Evolutionary conservation across 495 filamentous ascomycete genomes (phyloP), one percentile per base, ranked within the genome.

Genomic region (Letharia columbiana): DNA sequence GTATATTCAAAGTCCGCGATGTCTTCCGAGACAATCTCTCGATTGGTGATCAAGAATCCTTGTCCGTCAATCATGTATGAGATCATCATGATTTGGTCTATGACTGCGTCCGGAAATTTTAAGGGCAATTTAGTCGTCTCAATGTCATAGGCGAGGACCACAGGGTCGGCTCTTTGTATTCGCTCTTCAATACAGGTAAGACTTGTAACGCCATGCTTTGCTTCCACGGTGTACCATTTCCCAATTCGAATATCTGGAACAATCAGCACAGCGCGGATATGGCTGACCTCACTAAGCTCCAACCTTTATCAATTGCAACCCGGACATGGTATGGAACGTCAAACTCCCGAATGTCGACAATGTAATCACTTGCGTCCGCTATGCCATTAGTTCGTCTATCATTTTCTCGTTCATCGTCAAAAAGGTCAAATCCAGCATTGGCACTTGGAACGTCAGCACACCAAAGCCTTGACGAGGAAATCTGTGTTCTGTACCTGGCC

Each of bases 11-110:
- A 99, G 75, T 99, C 95, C 56, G 88, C 80, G 69, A 99, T 99
- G 73, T 99, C 92, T 74, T 98, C 92, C 0, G 95, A 96, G 15
- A 99, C 91, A 65, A 99, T 95, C 75, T 98, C 93, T 68, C 95
- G 85, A 74, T 99, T 99, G 9, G 95, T 99, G 73, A 99, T 97
- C 9, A 99, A 78, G 73, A 99, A 98, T 18, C 94, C 94, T 77
- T 96, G 93, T 1, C 95, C 94, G 71, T 99, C 94, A 69, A 99
- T 98, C 94, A 99, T 99, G 78, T 98, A 99, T 20, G 95, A 98
- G 70, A 99, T 95, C 94, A 99, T 99, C 93, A 99, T 99, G 70
- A 99, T 87, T 76, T 96, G 94, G 77, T 99, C 94, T 69, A 96
- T 87, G 3, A 90, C 82, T 0, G 94, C 88, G 73, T 98, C 95